These are phyloP conservation scores for Citrus trifoliata DNA, from an alignment of 345 rosid species.

Conservation along the genomic window DNA sequence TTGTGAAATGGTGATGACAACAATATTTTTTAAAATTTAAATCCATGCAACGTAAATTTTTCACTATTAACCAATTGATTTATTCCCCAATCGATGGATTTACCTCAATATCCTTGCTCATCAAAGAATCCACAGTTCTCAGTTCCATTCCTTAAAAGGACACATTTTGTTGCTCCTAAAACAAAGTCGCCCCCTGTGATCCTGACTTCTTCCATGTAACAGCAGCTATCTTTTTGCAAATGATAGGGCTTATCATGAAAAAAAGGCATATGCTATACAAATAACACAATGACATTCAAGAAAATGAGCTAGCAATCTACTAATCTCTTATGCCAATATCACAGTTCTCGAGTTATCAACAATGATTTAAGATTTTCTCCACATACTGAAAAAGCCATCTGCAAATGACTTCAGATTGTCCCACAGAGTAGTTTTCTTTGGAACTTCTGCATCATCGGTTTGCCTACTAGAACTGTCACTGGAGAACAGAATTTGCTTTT, in stretches of 20 bases:
- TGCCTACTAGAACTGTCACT: background rate
- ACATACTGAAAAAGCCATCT: conserved; percentile 27
- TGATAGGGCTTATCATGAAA: too few relatives aligned
- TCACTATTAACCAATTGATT: background rate
- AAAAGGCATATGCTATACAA: conserved; percentile 1
- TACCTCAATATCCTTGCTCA: background rate
- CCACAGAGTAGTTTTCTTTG: conserved; percentile 32
- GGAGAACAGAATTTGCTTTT: background rate
- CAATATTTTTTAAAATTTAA: background rate
- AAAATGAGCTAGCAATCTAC: background rate
- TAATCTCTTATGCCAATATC: background rate
- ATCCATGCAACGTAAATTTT: background rate
- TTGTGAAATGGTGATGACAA: too few relatives aligned
- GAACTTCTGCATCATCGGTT: conserved; percentile 9
- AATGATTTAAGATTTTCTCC: conserved; percentile 30
- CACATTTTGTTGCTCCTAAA: background rate
- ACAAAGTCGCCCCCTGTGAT: background rate
- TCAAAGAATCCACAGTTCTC: too few relatives aligned
- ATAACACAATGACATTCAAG: background rate
- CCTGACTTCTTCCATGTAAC: background rate
- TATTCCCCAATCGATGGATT: background rate
- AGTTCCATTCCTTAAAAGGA: background rate
- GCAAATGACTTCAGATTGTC: conserved; percentile 41
- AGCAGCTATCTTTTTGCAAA: background rate
- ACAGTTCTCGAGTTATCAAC: background rate